Conservation (phyloP, 2,329 filamentous ascomycete species). For the Colletotrichum agaves region DNA sequence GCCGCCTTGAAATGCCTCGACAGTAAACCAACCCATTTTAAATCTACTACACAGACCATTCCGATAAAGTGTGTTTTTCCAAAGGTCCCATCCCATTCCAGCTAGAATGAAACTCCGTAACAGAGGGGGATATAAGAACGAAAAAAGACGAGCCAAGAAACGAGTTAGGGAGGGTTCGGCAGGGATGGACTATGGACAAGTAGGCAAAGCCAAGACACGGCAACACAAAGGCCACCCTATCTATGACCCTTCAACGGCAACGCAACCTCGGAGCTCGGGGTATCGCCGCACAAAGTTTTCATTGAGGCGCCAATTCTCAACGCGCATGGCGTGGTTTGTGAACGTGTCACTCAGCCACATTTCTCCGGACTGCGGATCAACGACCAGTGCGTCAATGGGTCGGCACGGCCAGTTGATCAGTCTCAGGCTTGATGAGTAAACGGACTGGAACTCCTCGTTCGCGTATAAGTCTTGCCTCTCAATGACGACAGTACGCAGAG, state of each 20-base stretch:
- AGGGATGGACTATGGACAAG: background rate
- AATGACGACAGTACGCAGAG: conserved; percentile 49
- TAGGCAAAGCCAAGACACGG: background rate
- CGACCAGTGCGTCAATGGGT: conserved; percentile 41
- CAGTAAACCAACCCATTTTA: conserved; percentile 21
- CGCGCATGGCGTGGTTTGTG: conserved; percentile 40
- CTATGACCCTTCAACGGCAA: conserved; percentile 31
- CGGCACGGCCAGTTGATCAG: conserved; percentile 48
- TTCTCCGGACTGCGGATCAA: conserved; percentile 43
- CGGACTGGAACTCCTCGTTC: conserved; percentile 49
- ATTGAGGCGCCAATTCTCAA: conserved; percentile 43
- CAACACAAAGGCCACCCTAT: background rate
- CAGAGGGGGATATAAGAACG: conserved; percentile 6
- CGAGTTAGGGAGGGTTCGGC: background rate
- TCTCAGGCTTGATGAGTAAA: conserved; percentile 48
- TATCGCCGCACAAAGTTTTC: conserved; percentile 44
- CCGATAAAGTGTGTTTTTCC: conserved; percentile 19
- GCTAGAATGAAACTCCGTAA: conserved; percentile 29
- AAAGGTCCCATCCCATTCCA: conserved; percentile 31
- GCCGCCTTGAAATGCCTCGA: conserved; percentile 27
- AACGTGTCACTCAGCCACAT: conserved; percentile 43
- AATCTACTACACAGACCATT: conserved; percentile 30
- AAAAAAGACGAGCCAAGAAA: conserved; percentile 24
- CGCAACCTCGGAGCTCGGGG: conserved; percentile 41
- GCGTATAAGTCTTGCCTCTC: conserved; percentile 49